Evolutionary conservation across 805 yeast genomes (phyloP), one percentile per base, ranked within the genome.

Genomic region (Saccharomyces kudriavzevii): DNA sequence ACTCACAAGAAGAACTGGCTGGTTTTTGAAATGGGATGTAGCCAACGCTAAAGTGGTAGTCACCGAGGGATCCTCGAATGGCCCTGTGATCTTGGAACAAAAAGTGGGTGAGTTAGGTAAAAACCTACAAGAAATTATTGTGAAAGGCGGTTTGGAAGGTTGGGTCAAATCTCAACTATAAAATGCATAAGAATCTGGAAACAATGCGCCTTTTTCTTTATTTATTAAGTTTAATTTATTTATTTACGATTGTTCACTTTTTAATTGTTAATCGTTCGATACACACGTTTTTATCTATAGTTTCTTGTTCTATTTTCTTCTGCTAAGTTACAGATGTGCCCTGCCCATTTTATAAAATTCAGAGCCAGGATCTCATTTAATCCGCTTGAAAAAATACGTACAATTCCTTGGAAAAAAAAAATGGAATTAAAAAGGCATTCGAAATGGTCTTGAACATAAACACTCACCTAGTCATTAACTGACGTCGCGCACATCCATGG

Each of bases 141-240:
- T 92, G 58, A 85, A 89, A 70, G 99, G 99, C 49, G 99, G 99
- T 54, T 81, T 94, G 54, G 99, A 94, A 78, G 96, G 96, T 45
- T 94, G 99, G 99, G 97, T 94, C 54, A 87, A 80, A 71, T 77
- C 90, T 22, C 86, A 89, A 69, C 73, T 85, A 58, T 64, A 58
- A 52, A 30, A 2, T 28, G 17, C 43, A 35, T 35, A 35, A 35
- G 22, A 25, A 45, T 30, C 30, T 25, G 13, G 22, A 30, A 35
- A 6, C 8, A 35, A 17, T 11, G 22, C 13, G 4, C 20, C 26
- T 31, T 13, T 35, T 45, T 45, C 46, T 30, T 45, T 50, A 50
- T 30, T 50, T 50, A 45, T 50, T 45, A 29, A 31, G 22, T 26
- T 45, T 45, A 40, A 22, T 26, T n/a, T 45, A 45, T 45, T 45